A percentile compares a stretch with the other conserved stretches of the same genome.
phyloP scores from a whole-genome alignment of 2,329 filamentous ascomycete genomes.

The Ceratocystiopsis brevicomis region DNA sequence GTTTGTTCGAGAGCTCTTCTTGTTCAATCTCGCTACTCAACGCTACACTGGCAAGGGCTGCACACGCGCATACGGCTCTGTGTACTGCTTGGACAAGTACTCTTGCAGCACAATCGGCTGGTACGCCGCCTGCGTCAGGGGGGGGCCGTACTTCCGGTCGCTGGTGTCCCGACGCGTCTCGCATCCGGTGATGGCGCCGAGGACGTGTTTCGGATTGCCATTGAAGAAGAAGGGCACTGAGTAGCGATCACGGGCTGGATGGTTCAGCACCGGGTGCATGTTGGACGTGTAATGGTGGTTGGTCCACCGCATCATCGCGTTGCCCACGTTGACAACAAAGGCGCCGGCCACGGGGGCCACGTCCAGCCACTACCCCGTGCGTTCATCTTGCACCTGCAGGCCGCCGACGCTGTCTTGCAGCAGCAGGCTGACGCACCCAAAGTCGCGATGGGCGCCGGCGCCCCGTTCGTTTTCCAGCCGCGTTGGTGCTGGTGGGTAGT shows the following conservation, averaged over 20 bases:
- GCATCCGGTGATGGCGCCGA: not conserved
- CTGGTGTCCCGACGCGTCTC: not conserved
- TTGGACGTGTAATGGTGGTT: conserved; percentile 33
- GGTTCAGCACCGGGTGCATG: conserved; percentile 21
- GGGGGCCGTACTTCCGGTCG: too few relatives aligned
- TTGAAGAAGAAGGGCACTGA: conserved; percentile 2
- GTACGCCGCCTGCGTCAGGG: too few relatives aligned
- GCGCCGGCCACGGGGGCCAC: conserved; percentile 24
- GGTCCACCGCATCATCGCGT: conserved; percentile 30
- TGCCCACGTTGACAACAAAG: conserved; percentile 32
- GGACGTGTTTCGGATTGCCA: not conserved
- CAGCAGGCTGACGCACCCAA: conserved; percentile 33
- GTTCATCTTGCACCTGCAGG: conserved; percentile 17
- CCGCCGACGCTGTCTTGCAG: conserved; percentile 29
- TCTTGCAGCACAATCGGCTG: too few relatives aligned
- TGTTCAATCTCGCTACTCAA: too few relatives aligned
- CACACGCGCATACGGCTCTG: too few relatives aligned
- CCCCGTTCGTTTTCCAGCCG: conserved; percentile 1
- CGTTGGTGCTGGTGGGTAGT: conserved; percentile 25
- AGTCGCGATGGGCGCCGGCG: conserved; percentile 32
- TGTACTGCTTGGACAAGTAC: too few relatives aligned
- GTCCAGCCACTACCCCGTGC: conserved; percentile 23
- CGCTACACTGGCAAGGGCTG: too few relatives aligned
- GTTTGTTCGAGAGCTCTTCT: too few relatives aligned
- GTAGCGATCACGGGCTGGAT: not conserved